A percentile compares a stretch with the other conserved stretches of the same genome.
Conservation (phyloP, 2,329 filamentous ascomycete genomes). For the Meredithiella fracta region DNA sequence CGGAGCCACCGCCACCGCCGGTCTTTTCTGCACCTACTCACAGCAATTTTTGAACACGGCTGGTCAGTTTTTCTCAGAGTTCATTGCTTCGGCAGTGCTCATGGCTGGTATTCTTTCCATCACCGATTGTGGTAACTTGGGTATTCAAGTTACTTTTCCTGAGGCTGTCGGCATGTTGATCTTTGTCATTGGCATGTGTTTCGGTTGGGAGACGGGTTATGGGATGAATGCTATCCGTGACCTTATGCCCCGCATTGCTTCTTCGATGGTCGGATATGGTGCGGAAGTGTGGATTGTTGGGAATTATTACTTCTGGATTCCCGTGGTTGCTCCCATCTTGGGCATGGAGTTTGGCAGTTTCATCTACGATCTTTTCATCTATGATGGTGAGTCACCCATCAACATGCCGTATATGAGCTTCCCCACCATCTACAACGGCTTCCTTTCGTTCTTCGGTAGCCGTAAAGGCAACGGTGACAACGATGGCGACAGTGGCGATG, state of each 20-base stretch:
- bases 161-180: constrained; percentile 31
- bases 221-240: constrained; percentile 60
- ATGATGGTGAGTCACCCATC: constrained; percentile 52
- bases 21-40: constrained; percentile 60
- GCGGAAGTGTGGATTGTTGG: constrained; percentile 49
- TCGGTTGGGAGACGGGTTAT: constrained; percentile 63
- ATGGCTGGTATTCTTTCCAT: constrained; percentile 59
- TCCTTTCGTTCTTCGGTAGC: not conserved
- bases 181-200: constrained; percentile 56
- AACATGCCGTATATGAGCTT: constrained; percentile 51
- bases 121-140: constrained; percentile 36
- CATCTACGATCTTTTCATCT: constrained; percentile 52
- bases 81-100: constrained; percentile 48
- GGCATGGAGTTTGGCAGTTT: constrained; percentile 48
- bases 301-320: constrained; percentile 60
- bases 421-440: not conserved
- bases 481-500: not conserved
- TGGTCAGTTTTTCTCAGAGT: constrained; percentile 55
- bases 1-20: constrained; percentile 43
- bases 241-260: constrained; percentile 50
- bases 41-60: constrained; percentile 40
- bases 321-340: constrained; percentile 54
- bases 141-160: constrained; percentile 34
- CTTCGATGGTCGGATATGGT: constrained; percentile 53
- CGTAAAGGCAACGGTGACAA: too few species aligned